A percentile compares a stretch with the other conserved stretches of the same genome.
These are phyloP conservation scores for Malassezia obtusa DNA, from an alignment of 1,284 basidiomycete species.

Conservation along the genomic window DNA sequence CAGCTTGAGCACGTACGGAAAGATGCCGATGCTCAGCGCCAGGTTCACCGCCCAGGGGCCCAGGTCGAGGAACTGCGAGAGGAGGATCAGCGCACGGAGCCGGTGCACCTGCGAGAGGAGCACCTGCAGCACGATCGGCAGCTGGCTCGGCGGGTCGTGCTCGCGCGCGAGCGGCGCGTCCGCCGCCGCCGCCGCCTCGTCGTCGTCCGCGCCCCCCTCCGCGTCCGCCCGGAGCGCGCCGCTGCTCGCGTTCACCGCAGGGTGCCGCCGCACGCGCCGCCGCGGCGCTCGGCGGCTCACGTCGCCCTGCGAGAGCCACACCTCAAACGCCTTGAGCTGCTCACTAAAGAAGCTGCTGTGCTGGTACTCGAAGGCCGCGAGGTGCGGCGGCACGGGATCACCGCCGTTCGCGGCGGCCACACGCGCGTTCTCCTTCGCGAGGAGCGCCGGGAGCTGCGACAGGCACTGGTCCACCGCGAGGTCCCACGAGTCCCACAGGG, in stretches of 20 bases:
- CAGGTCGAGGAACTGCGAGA: slow-evolving; percentile 93
- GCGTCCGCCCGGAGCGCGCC: slow-evolving; percentile 31
- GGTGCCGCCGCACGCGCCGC: slow-evolving; percentile 60
- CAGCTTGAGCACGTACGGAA: slow-evolving; percentile 94
- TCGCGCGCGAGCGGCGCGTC: slow-evolving; percentile 32
- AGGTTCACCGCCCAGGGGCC: slow-evolving; percentile 97
- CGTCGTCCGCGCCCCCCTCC: background rate
- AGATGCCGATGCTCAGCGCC: slow-evolving; percentile 94
- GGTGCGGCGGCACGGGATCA: slow-evolving; percentile 46
- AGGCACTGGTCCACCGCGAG: slow-evolving; percentile 92
- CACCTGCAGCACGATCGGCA: slow-evolving; percentile 94
- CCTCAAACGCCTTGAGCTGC: slow-evolving; percentile 91
- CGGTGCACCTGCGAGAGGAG: slow-evolving; percentile 92
- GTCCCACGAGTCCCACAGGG: slow-evolving; percentile 95
- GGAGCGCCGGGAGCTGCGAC: slow-evolving; percentile 77
- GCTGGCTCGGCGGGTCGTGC: slow-evolving; percentile 78
- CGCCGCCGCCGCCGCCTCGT: slow-evolving; percentile 9
- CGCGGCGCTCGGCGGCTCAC: slow-evolving; percentile 48
- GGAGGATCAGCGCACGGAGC: slow-evolving; percentile 84
- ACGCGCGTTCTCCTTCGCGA: slow-evolving; percentile 58
- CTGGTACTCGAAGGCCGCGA: slow-evolving; percentile 56
- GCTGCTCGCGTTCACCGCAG: slow-evolving; percentile 55
- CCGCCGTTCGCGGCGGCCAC: slow-evolving; percentile 47
- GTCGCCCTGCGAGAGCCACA: slow-evolving; percentile 63
- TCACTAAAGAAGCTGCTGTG: slow-evolving; percentile 94